Evolutionary conservation across 2,329 filamentous ascomycete genomes (phyloP).

Genomic region (Epichloe uncinata): DNA sequence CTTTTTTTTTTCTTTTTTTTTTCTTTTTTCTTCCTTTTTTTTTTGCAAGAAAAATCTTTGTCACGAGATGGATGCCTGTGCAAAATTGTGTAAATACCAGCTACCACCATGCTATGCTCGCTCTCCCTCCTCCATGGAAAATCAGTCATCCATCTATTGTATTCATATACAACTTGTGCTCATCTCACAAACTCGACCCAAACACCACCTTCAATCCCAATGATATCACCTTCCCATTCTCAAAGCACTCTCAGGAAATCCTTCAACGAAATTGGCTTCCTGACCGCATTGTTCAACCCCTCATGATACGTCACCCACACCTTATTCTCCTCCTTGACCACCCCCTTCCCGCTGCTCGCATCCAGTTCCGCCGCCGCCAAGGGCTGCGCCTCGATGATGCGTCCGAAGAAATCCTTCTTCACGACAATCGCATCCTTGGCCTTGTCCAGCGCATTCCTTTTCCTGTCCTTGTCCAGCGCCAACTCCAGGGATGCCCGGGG

Average conservation of each 20-base stretch:
- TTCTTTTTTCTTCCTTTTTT: no score
- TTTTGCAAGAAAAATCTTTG: no score
- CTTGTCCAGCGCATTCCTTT: conserved; percentile 23
- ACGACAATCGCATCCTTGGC: conserved; percentile 28
- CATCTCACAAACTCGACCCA: no score
- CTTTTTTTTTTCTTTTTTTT: no score
- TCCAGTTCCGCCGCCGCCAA: conserved; percentile 28
- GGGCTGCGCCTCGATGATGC: conserved; percentile 41
- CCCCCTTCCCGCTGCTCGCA: conserved; percentile 21
- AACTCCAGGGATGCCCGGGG: conserved; percentile 4
- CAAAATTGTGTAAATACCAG: no score
- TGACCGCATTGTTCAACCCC: conserved; percentile 82
- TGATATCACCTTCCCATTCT: neutral
- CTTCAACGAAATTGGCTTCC: conserved; percentile 69
- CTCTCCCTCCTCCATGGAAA: no score
- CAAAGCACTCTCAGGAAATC: conserved; percentile 62
- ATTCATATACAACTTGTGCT: no score
- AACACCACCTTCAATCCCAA: no score
- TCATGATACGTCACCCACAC: conserved; percentile 88
- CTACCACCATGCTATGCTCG: no score
- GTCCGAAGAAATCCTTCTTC: conserved; percentile 78
- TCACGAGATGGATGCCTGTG: no score
- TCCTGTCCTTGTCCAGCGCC: conserved; percentile 16
- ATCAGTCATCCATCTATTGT: no score
- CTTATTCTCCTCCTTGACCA: conserved; percentile 36